Evolutionary conservation across 2,329 filamentous ascomycete species (phyloP).

Genomic region (Colletotrichum sp.): DNA sequence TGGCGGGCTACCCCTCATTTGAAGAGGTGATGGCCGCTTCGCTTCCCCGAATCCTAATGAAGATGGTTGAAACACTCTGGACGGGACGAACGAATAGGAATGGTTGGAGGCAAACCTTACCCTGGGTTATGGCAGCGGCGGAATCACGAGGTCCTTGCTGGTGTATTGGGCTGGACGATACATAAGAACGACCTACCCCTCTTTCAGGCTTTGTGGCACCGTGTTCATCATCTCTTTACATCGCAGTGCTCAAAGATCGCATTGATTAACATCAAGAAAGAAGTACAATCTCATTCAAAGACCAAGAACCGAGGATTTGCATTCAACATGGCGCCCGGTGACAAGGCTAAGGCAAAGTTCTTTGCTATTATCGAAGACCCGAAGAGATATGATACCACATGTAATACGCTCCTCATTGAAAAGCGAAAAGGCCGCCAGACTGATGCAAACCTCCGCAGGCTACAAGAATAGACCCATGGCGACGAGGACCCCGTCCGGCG

Average conservation of each 20-base stretch:
- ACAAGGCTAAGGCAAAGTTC: slow-evolving; percentile 15
- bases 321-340: slow-evolving; percentile 1
- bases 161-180: not conserved
- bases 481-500: slow-evolving; percentile 9
- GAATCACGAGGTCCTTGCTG: not conserved
- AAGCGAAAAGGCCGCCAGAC: not conserved
- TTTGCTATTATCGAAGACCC: slow-evolving; percentile 12
- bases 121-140: not conserved
- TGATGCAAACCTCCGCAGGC: not conserved
- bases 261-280: not conserved
- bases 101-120: not conserved
- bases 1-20: slow-evolving; percentile 9
- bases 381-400: slow-evolving; percentile 7
- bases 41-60: not conserved
- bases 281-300: not conserved
- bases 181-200: slow-evolving; percentile 1
- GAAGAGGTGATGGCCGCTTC: not conserved
- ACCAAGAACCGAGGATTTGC: too few relatives aligned
- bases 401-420: not conserved
- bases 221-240: not conserved
- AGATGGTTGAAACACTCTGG: slow-evolving; percentile 3
- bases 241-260: not conserved
- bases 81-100: slow-evolving; percentile 13
- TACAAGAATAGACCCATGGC: slow-evolving; percentile 12
- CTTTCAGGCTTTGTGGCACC: not conserved